These are phyloP conservation scores for Daedalea quercina DNA, from an alignment of 768 basidiomycete species.

Conservation along the genomic window DNA sequence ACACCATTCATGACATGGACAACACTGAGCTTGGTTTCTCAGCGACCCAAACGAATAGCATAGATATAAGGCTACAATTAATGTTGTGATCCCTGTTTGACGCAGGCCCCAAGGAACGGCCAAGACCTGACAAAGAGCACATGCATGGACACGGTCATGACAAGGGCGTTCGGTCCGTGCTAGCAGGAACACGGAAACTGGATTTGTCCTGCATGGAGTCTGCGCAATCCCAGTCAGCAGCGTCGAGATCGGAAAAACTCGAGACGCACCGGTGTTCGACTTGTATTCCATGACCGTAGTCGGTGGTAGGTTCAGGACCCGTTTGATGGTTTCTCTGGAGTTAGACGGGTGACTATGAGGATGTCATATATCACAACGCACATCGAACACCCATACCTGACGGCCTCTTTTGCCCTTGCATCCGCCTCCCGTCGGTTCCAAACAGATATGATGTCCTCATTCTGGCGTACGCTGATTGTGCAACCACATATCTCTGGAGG, in stretches of 20 bases:
- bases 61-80: background rate
- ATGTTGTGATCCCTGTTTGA: background rate
- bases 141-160: conserved; percentile 17
- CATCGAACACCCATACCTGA: conserved; percentile 49
- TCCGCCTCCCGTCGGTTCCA: conserved; percentile 89
- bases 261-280: conserved; percentile 71
- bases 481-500: conserved; percentile 90
- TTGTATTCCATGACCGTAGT: conserved; percentile 92
- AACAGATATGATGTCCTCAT: conserved; percentile 88
- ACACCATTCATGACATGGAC: too few species aligned
- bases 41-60: background rate
- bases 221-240: conserved; percentile 20
- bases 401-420: conserved; percentile 66
- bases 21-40: background rate
- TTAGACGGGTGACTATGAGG: background rate
- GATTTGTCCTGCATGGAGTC: conserved; percentile 89
- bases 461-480: conserved; percentile 88
- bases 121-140: background rate
- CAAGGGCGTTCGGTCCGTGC: conserved; percentile 23
- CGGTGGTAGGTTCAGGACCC: conserved; percentile 67
- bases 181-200: conserved; percentile 51
- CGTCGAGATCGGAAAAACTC: background rate
- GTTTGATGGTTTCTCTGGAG: conserved; percentile 70
- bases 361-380: background rate
- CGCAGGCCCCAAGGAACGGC: background rate